Evolutionary conservation across 176 grass and related monocot genomes (phyloP), one percentile per base, ranked within the genome.

Genomic region (Canna indica): DNA sequence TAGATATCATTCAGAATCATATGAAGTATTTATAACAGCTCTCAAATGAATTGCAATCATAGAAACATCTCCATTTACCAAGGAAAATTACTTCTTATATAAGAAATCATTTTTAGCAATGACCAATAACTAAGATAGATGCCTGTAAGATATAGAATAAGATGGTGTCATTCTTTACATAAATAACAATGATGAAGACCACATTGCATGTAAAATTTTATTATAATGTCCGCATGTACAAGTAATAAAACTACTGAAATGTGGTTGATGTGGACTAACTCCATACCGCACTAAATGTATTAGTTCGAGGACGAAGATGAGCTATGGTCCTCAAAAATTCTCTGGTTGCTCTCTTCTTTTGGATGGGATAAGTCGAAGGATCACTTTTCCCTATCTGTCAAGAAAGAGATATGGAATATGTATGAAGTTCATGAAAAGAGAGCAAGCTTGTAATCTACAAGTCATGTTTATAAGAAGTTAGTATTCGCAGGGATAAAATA

Each of bases 231-330:
- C 17, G n/a, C 33, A 36, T 22, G 35, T 18, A 35, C 17, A 71
- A 74, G 30, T 67, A 63, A 41, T 70, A 64, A n/a, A 65, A 31
- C 27, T 42, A 1, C 9, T 63, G 54, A 76, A 48, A 50, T 69
- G 52, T 33, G 67, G 18, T 46, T 34, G 34, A 7, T 18, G 22
- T 75, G 61, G 58, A 84, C 64, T 76, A 72, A n/a, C n/a, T n/a
- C 34, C 83, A 82, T 92, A 97, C 93, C 27, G 93, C 85, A 48
- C 93, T 81, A 82, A 97, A 97, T 72, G 93, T 97, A 74, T 97
- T 97, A 80, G 93, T 97, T 58, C 93, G 93, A 79, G 93, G 93
- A 77, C 88, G 93, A 47, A 97, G 83, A 83, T 97, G 93, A 71
- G 93, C 88, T 61, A 97, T 84, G 66, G 83, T 82, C 78, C 93